Conservation (phyloP, 345 rosid species). For the Orychophragmus violaceus region DNA sequence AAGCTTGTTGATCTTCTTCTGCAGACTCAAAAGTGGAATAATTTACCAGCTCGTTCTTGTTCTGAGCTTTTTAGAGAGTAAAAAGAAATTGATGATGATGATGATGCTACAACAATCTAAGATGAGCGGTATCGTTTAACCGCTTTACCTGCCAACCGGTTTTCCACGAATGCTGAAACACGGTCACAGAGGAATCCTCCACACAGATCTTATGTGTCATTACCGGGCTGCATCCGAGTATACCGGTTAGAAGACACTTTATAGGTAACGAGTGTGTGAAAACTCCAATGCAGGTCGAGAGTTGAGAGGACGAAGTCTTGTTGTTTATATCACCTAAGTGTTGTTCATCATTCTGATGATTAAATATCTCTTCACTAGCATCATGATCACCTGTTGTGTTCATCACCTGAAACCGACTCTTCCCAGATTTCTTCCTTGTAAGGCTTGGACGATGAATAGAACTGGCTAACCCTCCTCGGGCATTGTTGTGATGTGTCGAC, state of each 20-base stretch:
- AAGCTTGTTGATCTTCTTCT: constrained; percentile 14
- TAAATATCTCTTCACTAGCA: constrained; percentile 56
- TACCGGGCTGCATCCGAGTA: constrained; percentile 74
- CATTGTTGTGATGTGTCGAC: constrained; percentile 37
- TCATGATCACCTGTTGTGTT: constrained; percentile 42
- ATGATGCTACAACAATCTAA: constrained; percentile 41
- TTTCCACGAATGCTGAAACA: constrained; percentile 81
- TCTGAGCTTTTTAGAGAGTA: background rate
- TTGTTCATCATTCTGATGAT: constrained; percentile 36
- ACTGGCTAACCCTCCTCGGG: constrained; percentile 38
- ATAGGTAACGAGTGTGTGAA: constrained; percentile 81
- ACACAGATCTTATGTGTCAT: constrained; percentile 74
- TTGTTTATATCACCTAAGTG: constrained; percentile 37
- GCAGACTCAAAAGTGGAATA: background rate
- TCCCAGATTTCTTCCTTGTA: constrained; percentile 78
- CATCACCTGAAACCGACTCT: constrained; percentile 82
- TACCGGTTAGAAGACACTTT: constrained; percentile 78
- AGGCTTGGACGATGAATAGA: constrained; percentile 48
- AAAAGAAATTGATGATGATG: background rate
- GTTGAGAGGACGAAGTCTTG: constrained; percentile 45
- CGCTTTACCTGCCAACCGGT: constrained; percentile 97
- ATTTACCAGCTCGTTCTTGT: constrained; percentile 11
- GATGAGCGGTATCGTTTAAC: constrained; percentile 83
- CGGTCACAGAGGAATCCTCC: constrained; percentile 92
- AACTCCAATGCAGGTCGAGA: constrained; percentile 62